A percentile compares a stretch with the other conserved stretches of the same genome.
phyloP scores from a whole-genome alignment of 495 filamentous ascomycete species.

The Tuber calosporum region DNA sequence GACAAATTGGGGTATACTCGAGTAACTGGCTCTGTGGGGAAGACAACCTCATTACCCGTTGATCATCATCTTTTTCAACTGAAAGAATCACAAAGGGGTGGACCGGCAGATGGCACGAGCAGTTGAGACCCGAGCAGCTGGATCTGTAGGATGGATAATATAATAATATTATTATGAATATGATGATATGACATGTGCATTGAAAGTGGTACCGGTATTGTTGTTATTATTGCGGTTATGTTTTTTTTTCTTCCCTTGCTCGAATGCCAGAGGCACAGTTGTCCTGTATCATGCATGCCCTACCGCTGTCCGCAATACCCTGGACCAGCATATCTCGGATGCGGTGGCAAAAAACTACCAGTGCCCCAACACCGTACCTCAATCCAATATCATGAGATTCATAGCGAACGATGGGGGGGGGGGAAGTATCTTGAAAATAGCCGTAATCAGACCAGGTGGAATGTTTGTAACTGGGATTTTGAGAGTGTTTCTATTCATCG shows the following conservation, averaged over 20 bases:
- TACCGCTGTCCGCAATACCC: neutral
- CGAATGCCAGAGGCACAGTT: neutral
- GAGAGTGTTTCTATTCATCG: neutral
- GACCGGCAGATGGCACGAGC: neutral
- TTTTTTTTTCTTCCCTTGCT: neutral
- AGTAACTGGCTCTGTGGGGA: neutral
- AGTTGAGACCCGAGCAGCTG: neutral
- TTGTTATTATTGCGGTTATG: too few relatives aligned
- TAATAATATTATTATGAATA: too few relatives aligned
- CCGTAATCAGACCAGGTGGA: neutral
- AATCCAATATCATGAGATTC: neutral
- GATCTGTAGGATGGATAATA: too few relatives aligned
- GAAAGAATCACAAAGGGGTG: neutral
- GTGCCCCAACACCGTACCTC: neutral
- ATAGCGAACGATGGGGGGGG: neutral
- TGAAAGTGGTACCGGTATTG: neutral
- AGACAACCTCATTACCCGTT: neutral
- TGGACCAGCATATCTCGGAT: neutral
- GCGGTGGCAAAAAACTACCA: neutral
- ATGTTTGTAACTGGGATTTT: neutral
- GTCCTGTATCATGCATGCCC: neutral
- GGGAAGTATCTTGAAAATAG: neutral
- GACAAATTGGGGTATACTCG: too few relatives aligned
- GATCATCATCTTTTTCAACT: neutral
- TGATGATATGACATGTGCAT: neutral